These are phyloP conservation scores for Litsea cubeba DNA, from an alignment of 164 flowering plant species.

Conservation along the genomic window DNA sequence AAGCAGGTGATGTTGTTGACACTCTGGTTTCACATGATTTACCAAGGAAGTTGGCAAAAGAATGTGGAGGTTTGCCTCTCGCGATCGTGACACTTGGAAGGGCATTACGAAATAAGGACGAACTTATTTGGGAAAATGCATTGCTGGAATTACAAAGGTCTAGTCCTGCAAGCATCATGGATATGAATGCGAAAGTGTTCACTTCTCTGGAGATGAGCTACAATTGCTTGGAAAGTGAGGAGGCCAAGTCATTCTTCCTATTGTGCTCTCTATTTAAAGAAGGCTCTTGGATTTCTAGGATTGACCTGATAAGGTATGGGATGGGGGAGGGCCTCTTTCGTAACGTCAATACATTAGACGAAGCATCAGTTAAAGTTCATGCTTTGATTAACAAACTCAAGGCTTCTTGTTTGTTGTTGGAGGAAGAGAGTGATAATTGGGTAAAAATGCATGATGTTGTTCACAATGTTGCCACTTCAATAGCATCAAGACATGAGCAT, in stretches of 20 bases:
- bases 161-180: no score
- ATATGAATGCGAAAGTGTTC: no score
- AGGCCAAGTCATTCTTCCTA: no score
- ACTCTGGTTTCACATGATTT: not conserved
- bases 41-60: not conserved
- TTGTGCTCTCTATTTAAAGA: no score
- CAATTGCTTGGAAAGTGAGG: no score
- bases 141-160: no score
- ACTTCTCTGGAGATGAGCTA: no score
- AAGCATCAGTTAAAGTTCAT: not conserved
- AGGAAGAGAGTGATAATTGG: not conserved
- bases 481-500: not conserved
- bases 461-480: not conserved
- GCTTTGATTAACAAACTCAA: conserved; percentile 1
- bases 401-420: conserved; percentile 10
- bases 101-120: not conserved
- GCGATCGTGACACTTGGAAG: not conserved
- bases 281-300: no score
- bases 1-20: not conserved
- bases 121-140: not conserved
- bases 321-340: not conserved
- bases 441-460: conserved; percentile 14
- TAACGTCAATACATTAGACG: not conserved
- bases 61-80: not conserved
- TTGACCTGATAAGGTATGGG: no score